phyloP scores from a whole-genome alignment of 1,284 basidiomycete species.

The Cryptococcus sp. region DNA sequence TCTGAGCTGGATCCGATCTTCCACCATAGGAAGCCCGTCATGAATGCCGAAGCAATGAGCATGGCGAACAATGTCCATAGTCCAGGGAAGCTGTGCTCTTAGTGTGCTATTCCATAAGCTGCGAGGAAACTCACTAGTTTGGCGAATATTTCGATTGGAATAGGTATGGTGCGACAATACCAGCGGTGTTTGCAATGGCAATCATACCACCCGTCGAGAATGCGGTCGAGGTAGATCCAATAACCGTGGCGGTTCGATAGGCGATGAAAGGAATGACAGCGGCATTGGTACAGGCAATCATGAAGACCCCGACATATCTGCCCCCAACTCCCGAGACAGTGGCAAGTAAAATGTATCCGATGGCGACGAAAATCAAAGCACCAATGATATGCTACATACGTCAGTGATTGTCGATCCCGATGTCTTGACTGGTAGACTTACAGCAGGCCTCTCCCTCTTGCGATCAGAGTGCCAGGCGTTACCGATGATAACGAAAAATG shows the following conservation, averaged over 20 bases:
- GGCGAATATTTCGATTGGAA: constrained; percentile 20
- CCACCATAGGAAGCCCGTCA: constrained; percentile 26
- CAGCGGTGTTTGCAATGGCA: constrained; percentile 31
- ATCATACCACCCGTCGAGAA: constrained; percentile 32
- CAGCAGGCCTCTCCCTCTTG: constrained; percentile 19
- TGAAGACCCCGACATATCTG: constrained; percentile 28
- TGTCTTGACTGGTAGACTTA: no score
- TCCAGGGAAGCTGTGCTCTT: constrained; percentile 21
- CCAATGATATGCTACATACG: constrained; percentile 22
- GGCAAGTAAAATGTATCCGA: constrained; percentile 33
- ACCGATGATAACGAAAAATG: constrained; percentile 58
- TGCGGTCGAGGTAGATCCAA: constrained; percentile 27
- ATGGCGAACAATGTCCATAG: constrained; percentile 33
- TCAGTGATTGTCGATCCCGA: no score
- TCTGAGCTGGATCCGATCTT: constrained; percentile 26
- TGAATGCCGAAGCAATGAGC: constrained; percentile 14
- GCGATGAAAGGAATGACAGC: constrained; percentile 32
- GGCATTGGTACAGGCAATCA: constrained; percentile 34
- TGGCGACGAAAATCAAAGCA: constrained; percentile 20
- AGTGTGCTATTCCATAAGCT: neutral
- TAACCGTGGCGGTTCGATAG: constrained; percentile 29
- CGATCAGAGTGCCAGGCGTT: constrained; percentile 65
- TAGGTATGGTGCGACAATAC: constrained; percentile 24
- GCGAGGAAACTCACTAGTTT: constrained; percentile 14
- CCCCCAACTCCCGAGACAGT: constrained; percentile 20